Conservation (phyloP, 345 rosid species). For the Hypericum perforatum region DNA sequence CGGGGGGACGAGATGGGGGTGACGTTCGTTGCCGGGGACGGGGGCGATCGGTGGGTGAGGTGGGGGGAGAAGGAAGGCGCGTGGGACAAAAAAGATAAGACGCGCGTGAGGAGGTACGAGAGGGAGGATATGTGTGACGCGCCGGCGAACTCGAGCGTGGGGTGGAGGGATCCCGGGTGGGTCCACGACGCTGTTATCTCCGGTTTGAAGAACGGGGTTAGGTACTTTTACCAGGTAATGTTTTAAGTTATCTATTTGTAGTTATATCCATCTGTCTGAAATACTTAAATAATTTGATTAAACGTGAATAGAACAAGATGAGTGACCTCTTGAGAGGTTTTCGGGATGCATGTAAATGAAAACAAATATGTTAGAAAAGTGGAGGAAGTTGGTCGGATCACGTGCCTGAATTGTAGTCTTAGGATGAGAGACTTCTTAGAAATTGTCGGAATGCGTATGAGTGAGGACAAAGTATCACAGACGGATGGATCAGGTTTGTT, state of each 20-base stretch:
- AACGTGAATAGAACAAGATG: too few species aligned
- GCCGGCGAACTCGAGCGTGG: constrained; percentile 67
- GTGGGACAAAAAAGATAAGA: constrained; percentile 20
- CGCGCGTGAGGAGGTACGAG: constrained; percentile 67
- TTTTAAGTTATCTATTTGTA: not conserved
- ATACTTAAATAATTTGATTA: too few species aligned
- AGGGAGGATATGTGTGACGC: constrained; percentile 64
- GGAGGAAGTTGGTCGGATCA: too few species aligned
- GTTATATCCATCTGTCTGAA: not conserved
- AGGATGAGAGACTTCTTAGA: too few species aligned
- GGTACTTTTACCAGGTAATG: constrained; percentile 63
- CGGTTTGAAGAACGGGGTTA: constrained; percentile 45
- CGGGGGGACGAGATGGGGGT: constrained; percentile 70
- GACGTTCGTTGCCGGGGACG: constrained; percentile 61
- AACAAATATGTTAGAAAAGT: too few species aligned
- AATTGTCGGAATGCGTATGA: too few species aligned
- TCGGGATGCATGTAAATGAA: too few species aligned
- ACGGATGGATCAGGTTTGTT: too few species aligned
- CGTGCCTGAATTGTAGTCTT: too few species aligned
- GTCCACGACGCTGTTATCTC: constrained; percentile 55
- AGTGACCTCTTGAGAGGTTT: too few species aligned
- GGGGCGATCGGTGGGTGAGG: constrained; percentile 46
- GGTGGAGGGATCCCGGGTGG: constrained; percentile 99
- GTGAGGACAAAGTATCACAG: too few species aligned
- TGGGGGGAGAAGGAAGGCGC: constrained; percentile 50